Conservation (phyloP, 129 eudicot genomes). For the Chrysanthemum lavandulifolium region DNA sequence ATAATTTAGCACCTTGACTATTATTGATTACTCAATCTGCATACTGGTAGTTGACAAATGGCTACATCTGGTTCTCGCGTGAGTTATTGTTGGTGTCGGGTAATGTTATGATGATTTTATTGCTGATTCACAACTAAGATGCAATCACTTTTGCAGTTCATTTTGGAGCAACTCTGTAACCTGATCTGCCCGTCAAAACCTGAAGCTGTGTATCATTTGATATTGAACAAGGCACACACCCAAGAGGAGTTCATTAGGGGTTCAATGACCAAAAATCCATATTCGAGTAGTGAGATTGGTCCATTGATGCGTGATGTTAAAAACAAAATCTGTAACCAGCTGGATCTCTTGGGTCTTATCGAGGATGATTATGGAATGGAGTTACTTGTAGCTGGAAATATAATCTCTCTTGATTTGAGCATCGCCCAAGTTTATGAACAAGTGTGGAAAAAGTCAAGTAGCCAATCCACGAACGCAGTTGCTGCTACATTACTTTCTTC, state of each 20-base stretch:
- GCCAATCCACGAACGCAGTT: conserved; percentile 55
- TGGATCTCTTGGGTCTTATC: conserved; percentile 91
- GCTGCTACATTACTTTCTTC: conserved; percentile 59
- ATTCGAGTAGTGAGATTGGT: conserved; percentile 94
- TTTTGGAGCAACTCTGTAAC: conserved; percentile 98
- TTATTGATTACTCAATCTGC: too few relatives aligned
- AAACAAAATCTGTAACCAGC: conserved; percentile 91
- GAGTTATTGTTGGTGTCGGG: background rate
- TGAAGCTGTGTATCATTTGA: conserved; percentile 87
- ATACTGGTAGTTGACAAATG: too few relatives aligned
- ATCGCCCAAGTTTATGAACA: conserved; percentile 93
- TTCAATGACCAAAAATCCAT: conserved; percentile 97
- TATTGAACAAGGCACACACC: conserved; percentile 96
- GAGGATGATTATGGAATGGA: conserved; percentile 99
- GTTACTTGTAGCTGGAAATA: conserved; percentile 88
- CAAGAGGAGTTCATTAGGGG: conserved; percentile 99
- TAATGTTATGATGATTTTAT: conserved; percentile 3
- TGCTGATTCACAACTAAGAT: conserved; percentile 5
- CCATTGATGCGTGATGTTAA: conserved; percentile 99
- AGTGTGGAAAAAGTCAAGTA: conserved; percentile 92
- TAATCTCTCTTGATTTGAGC: conserved; percentile 93
- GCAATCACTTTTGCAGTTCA: conserved; percentile 61
- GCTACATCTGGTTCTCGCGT: background rate
- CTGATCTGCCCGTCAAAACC: conserved; percentile 96
- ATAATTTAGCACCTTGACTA: background rate